Percentiles rank a stretch among this genome's conserved stretches.
Conservation (phyloP, 2,329 filamentous ascomycete species). For the Monilinia polystroma region DNA sequence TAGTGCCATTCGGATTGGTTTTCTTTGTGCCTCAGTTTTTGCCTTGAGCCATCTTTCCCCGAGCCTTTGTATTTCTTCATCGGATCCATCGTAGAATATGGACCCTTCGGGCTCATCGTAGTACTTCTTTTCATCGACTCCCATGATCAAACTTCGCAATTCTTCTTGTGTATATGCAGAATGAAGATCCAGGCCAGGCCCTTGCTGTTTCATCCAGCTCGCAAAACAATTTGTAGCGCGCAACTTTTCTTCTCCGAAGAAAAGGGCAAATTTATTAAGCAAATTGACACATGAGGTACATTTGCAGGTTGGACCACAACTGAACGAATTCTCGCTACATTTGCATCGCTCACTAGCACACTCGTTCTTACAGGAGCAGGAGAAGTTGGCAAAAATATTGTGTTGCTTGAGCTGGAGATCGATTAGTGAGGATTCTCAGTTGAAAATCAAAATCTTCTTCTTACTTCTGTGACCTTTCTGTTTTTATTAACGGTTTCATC, state of each 20-base stretch:
- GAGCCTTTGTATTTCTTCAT: constrained; percentile 3
- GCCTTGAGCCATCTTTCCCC: constrained; percentile 15
- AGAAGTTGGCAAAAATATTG: background rate
- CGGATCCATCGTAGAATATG: constrained; percentile 6
- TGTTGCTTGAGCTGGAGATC: constrained; percentile 4
- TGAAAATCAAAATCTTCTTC: background rate
- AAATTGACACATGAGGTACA: constrained; percentile 16
- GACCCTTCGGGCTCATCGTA: constrained; percentile 11
- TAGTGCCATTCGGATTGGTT: constrained; percentile 1
- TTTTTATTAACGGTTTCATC: background rate
- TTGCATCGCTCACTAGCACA: constrained; percentile 4
- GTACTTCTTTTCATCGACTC: constrained; percentile 15
- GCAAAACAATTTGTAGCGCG: constrained; percentile 18
- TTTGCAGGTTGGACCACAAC: constrained; percentile 14
- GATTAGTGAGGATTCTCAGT: background rate
- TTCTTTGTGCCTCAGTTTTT: constrained; percentile 9
- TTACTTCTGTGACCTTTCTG: constrained; percentile 20
- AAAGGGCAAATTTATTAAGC: constrained; percentile 8
- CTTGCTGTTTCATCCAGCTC: constrained; percentile 12
- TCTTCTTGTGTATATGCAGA: constrained; percentile 14
- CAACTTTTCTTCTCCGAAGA: constrained; percentile 12
- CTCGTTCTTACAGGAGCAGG: constrained; percentile 8
- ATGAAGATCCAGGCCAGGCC: background rate
- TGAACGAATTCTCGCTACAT: constrained; percentile 15
- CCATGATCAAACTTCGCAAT: constrained; percentile 16